Percentiles rank a stretch among this genome's conserved stretches.
phyloP scores from a whole-genome alignment of 768 basidiomycete genomes.

The Phylloporus sp. region DNA sequence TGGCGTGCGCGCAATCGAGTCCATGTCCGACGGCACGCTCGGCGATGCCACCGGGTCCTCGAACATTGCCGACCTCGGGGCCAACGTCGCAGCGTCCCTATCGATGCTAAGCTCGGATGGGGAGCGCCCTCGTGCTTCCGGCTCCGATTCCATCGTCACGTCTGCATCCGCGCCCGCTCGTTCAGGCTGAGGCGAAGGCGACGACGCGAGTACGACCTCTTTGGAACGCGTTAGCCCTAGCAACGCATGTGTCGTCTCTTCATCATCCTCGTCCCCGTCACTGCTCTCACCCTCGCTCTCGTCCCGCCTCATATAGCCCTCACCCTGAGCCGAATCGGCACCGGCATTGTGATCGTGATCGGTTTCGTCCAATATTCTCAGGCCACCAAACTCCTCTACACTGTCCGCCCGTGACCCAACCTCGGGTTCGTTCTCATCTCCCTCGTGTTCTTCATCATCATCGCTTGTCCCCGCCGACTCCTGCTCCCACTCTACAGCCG shows the following conservation, averaged over 20 bases:
- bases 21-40: slow-evolving; percentile 26
- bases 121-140: neutral
- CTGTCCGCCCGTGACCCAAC: slow-evolving; percentile 25
- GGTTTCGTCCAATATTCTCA: slow-evolving; percentile 14
- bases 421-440: slow-evolving; percentile 19
- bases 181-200: neutral
- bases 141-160: neutral
- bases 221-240: slow-evolving; percentile 13
- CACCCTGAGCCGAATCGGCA: neutral
- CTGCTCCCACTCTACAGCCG: slow-evolving; percentile 24
- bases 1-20: slow-evolving; percentile 22
- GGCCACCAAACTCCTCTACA: slow-evolving; percentile 38
- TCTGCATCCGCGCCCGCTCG: neutral
- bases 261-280: slow-evolving; percentile 33
- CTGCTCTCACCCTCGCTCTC: slow-evolving; percentile 39
- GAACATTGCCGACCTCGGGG: neutral
- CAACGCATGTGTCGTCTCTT: slow-evolving; percentile 25
- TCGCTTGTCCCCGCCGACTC: slow-evolving; percentile 16
- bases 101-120: slow-evolving; percentile 12
- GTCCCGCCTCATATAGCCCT: slow-evolving; percentile 20
- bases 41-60: slow-evolving; percentile 19
- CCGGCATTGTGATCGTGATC: neutral
- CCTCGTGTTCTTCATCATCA: slow-evolving; percentile 16
- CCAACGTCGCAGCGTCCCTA: neutral
- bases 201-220: neutral